These are phyloP conservation scores for Suillus tomentosus DNA, from an alignment of 768 basidiomycete species.

Conservation along the genomic window DNA sequence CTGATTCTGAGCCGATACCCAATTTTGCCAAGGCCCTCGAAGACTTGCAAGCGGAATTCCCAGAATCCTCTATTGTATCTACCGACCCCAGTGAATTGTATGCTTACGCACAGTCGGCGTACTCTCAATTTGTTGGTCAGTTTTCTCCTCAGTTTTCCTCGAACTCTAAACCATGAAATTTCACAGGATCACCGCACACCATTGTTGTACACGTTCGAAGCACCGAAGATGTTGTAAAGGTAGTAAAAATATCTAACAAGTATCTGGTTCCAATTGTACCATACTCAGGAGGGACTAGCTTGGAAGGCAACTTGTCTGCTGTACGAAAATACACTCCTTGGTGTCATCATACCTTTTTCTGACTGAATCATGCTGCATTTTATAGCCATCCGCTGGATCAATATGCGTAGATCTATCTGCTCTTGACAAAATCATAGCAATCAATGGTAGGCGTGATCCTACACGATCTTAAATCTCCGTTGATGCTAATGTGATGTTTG, in stretches of 20 bases:
- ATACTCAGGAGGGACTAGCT: conserved; percentile 79
- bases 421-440: conserved; percentile 61
- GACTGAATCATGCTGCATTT: conserved; percentile 2
- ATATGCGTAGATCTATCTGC: conserved; percentile 61
- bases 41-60: conserved; percentile 47
- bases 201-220: conserved; percentile 56
- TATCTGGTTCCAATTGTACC: conserved; percentile 73
- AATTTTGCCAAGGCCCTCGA: conserved; percentile 48
- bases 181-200: conserved; percentile 16
- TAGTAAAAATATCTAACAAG: conserved; percentile 71
- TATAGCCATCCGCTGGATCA: conserved; percentile 38
- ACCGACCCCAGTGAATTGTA: conserved; percentile 51
- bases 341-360: neutral
- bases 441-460: conserved; percentile 44
- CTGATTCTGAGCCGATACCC: neutral
- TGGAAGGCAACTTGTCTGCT: conserved; percentile 82
- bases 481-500: conserved; percentile 13
- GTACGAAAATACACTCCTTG: conserved; percentile 36
- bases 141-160: conserved; percentile 34
- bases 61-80: conserved; percentile 43
- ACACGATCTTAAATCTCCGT: neutral
- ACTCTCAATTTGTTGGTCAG: conserved; percentile 59
- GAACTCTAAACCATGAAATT: neutral
- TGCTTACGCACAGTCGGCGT: conserved; percentile 63
- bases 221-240: conserved; percentile 77